A percentile compares a stretch with the other conserved stretches of the same genome.
These are phyloP conservation scores for Taphrina communis DNA, from an alignment of 1,139 yeast genomes.

Conservation along the genomic window DNA sequence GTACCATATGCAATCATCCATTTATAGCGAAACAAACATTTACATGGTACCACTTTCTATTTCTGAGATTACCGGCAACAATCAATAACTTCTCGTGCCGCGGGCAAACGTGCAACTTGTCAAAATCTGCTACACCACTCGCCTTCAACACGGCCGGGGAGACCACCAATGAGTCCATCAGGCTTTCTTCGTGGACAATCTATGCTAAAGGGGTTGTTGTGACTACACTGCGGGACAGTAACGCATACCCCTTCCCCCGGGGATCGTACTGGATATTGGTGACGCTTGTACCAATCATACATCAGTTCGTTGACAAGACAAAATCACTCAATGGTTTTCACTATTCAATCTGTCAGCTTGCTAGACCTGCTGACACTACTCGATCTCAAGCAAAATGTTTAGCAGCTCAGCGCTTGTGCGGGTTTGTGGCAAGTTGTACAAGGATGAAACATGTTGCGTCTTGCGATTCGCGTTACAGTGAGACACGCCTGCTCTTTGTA, in stretches of 20 bases:
- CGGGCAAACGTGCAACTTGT: not conserved
- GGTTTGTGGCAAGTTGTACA: conserved; percentile 2
- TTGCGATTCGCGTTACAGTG: conserved; percentile 4
- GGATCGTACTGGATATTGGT: not conserved
- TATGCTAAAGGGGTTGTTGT: not conserved
- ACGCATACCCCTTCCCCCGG: not conserved
- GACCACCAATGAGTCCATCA: no score
- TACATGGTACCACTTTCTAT: not conserved
- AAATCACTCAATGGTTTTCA: not conserved
- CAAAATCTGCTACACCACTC: not conserved
- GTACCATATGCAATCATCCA: no score
- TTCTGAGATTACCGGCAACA: not conserved
- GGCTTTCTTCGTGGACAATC: no score
- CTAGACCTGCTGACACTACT: not conserved
- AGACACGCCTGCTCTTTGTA: conserved; percentile 12
- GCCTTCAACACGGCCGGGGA: no score
- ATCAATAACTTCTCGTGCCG: not conserved
- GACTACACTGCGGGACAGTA: not conserved
- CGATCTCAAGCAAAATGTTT: not conserved
- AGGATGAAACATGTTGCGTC: conserved; percentile 14
- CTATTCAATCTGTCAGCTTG: not conserved
- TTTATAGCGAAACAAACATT: no score
- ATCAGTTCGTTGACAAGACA: not conserved
- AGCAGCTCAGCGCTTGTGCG: not conserved
- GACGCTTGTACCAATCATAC: conserved; percentile 1